Conservation (phyloP, 2,329 filamentous ascomycete species). For the Colletotrichum simmondsii region DNA sequence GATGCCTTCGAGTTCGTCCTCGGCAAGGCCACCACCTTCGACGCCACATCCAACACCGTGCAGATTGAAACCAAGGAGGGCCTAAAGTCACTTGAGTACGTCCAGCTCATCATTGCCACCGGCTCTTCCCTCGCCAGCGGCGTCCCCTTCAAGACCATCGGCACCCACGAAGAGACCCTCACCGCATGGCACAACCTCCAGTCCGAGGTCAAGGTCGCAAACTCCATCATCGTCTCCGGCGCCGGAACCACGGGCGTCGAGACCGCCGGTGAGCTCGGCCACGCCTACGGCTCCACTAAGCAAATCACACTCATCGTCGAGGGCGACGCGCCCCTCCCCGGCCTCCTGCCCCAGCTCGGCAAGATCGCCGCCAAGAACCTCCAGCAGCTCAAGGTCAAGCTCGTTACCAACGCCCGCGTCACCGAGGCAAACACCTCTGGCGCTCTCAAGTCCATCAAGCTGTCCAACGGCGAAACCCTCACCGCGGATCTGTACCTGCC, state of each 20-base stretch:
- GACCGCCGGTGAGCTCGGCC: slow-evolving; percentile 48
- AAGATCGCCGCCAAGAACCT: slow-evolving; percentile 52
- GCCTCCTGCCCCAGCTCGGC: slow-evolving; percentile 44
- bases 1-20: slow-evolving; percentile 63
- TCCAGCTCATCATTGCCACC: slow-evolving; percentile 66
- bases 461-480: slow-evolving; percentile 43
- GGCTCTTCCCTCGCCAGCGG: slow-evolving; percentile 55
- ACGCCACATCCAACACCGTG: slow-evolving; percentile 54
- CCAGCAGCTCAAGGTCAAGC: slow-evolving; percentile 54
- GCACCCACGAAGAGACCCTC: slow-evolving; percentile 54
- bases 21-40: slow-evolving; percentile 58
- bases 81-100: slow-evolving; percentile 55
- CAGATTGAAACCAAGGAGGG: slow-evolving; percentile 49
- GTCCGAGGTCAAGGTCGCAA: slow-evolving; percentile 39
- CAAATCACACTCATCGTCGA: slow-evolving; percentile 39
- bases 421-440: slow-evolving; percentile 37
- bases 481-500: slow-evolving; percentile 43
- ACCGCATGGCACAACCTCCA: slow-evolving; percentile 47
- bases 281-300: slow-evolving; percentile 42
- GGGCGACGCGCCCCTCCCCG: slow-evolving; percentile 32
- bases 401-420: slow-evolving; percentile 53
- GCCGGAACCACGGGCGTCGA: slow-evolving; percentile 52
- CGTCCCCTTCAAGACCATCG: slow-evolving; percentile 60
- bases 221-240: slow-evolving; percentile 50
- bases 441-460: slow-evolving; percentile 45